phyloP scores from a whole-genome alignment of 805 yeast species.

The Kluyveromyces dobzhanskii region DNA sequence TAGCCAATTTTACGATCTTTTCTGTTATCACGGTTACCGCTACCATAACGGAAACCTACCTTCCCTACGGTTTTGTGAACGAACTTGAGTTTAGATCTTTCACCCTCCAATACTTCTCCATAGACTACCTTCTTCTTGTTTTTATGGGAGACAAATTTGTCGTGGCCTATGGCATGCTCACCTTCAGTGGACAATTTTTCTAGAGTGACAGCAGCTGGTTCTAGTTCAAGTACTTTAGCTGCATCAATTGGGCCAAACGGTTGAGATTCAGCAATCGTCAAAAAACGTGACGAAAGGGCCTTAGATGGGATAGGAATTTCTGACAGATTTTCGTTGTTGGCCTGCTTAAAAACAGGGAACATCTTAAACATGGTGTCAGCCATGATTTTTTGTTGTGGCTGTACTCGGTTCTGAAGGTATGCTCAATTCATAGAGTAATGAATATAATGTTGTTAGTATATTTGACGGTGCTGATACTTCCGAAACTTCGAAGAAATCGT shows the following conservation, averaged over 20 bases:
- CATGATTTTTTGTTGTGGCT: constrained; percentile 51
- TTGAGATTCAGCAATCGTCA: constrained; percentile 87
- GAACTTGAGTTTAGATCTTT: constrained; percentile 64
- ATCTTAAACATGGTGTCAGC: constrained; percentile 58
- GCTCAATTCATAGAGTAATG: no score
- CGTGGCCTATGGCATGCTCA: constrained; percentile 36
- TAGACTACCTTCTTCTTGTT: constrained; percentile 34
- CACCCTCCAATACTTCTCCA: constrained; percentile 61
- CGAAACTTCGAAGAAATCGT: no score
- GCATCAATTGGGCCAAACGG: constrained; percentile 97
- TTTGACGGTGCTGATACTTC: no score
- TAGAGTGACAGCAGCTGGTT: constrained; percentile 79
- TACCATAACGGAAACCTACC: constrained; percentile 90
- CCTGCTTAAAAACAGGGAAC: constrained; percentile 64
- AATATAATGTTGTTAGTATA: no score
- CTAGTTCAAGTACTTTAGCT: constrained; percentile 70
- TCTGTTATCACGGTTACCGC: constrained; percentile 79
- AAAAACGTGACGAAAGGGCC: constrained; percentile 71
- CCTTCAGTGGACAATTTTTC: constrained; percentile 55
- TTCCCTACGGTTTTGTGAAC: constrained; percentile 70
- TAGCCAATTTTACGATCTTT: constrained; percentile 70
- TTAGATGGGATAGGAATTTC: constrained; percentile 88
- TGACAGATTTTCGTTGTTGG: constrained; percentile 63
- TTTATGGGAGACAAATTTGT: constrained; percentile 17
- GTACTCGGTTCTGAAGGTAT: constrained; percentile 36